Evolutionary conservation across 768 basidiomycete genomes (phyloP), one percentile per base, ranked within the genome.

Genomic region (Imleria badia): DNA sequence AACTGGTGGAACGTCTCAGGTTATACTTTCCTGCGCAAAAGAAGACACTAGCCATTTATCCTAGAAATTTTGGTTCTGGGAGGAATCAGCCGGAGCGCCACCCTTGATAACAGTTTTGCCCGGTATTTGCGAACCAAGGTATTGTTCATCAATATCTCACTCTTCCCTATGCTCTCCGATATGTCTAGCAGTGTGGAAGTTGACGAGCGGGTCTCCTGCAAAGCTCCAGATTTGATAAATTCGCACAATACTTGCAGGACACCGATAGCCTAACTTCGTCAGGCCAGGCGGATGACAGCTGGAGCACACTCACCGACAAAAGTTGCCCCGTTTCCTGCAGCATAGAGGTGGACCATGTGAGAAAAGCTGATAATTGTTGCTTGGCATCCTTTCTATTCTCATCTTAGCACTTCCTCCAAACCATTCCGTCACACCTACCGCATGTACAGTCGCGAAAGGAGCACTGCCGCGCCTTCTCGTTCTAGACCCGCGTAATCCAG

Each of bases 381-480:
- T 69, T 72, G 49, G 81, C 80, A 64, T 91, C 86, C 68, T 82
- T 82, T 72, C 89, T 86, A 43, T 30, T 39, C 20, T 49, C 3
- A 35, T 38, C 26, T 68, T 33, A 69, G 60, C 26, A 45, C 23
- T 48, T 22, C 30, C 40, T 31, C 41, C 6, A 23, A 42, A 39
- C 12, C 5, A 29, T 26, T 30, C 22, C 14, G 43, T 19, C 33
- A 7, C 30, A 63, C 82, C 39, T 70, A 88, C 86, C 95, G 84
- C 62, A 83, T 84, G 66, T 90, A 97, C 30, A 95, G 73, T 36
- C 86, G 79, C 3, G 94, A 85, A 7, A 98, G 77, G n/a, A 96
- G 73, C 11, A 91, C 68, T 1, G 89, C 87, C 30, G 92, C 90
- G 31, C 82, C 87, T 40, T 94, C 90, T 8, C 93, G 81, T 65